Conservation (phyloP, 83 land plant genomes). For the Diphasiastrum complanatum region DNA sequence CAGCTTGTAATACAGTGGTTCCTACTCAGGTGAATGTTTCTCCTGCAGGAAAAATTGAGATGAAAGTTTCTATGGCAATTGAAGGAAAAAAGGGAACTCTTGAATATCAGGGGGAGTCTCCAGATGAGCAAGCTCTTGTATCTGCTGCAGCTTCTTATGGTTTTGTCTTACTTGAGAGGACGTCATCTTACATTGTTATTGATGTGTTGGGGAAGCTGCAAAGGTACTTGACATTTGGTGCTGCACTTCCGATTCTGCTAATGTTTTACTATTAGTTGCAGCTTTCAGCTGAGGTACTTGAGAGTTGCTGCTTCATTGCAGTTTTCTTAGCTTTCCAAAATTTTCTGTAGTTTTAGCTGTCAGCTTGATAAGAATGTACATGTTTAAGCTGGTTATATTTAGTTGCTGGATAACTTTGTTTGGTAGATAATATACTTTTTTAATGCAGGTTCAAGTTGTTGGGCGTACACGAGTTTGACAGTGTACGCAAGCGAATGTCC, state of each 20-base stretch:
- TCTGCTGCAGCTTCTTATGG: conserved; percentile 94
- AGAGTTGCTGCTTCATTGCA: not conserved
- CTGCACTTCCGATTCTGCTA: not conserved
- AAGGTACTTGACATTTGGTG: conserved; percentile 39
- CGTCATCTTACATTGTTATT: conserved; percentile 71
- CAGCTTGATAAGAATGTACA: not conserved
- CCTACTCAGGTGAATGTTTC: conserved; percentile 23
- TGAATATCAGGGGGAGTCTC: conserved; percentile 95
- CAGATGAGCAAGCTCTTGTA: conserved; percentile 90
- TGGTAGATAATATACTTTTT: not conserved
- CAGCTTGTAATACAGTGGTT: no score
- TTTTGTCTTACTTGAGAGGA: conserved; percentile 63
- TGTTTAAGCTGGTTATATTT: not conserved
- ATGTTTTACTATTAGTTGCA: no score
- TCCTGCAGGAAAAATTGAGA: conserved; percentile 20
- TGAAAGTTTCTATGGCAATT: conserved; percentile 20
- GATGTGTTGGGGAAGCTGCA: conserved; percentile 58
- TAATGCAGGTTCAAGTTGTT: conserved; percentile 62
- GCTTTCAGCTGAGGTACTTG: not conserved
- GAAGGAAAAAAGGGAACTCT: conserved; percentile 31
- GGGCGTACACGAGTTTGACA: conserved; percentile 97
- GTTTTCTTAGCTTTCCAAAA: not conserved
- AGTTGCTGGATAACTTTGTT: not conserved
- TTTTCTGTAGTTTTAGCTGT: not conserved
- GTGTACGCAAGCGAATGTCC: conserved; percentile 95